Conservation (phyloP, 768 basidiomycete species). For the Russula dissimulans region DNA sequence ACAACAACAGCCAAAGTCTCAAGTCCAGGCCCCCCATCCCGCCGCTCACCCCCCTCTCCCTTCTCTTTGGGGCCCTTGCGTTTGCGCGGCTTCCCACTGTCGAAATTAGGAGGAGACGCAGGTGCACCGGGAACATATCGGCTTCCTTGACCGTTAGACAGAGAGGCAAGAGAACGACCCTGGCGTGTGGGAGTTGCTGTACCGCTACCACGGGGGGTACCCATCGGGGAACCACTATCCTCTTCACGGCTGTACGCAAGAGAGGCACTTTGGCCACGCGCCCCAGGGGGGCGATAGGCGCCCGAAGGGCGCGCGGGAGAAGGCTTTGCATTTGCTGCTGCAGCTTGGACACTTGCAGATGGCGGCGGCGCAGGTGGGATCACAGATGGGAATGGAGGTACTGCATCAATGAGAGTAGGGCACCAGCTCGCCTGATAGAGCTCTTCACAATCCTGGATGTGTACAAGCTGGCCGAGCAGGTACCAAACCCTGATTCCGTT, state of each 20-base stretch:
- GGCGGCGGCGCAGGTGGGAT: constrained; percentile 66
- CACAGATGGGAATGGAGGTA: constrained; percentile 54
- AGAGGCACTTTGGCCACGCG: constrained; percentile 81
- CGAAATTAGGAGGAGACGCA: constrained; percentile 37
- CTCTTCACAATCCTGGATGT: constrained; percentile 76
- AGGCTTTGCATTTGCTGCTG: constrained; percentile 45
- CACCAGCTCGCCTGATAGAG: constrained; percentile 86
- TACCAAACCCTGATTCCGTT: constrained; percentile 97
- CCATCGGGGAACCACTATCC: constrained; percentile 56
- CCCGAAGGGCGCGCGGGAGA: constrained; percentile 60
- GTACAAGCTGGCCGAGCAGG: constrained; percentile 79
- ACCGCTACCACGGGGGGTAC: constrained; percentile 32
- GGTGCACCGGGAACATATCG: constrained; percentile 69
- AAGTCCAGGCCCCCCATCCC: constrained; percentile 22
- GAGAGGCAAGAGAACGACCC: constrained; percentile 44
- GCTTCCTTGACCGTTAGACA: constrained; percentile 33
- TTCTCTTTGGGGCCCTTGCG: constrained; percentile 40
- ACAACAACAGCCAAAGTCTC: constrained; percentile 25
- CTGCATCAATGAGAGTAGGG: constrained; percentile 56
- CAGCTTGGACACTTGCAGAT: constrained; percentile 43
- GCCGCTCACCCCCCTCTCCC: constrained; percentile 28
- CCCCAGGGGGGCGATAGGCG: constrained; percentile 90
- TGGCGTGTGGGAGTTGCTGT: constrained; percentile 54
- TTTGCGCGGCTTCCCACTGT: constrained; percentile 46
- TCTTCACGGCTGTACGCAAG: constrained; percentile 88